phyloP scores from a whole-genome alignment of 495 filamentous ascomycete species.

The Oleoguttula mirabilis region DNA sequence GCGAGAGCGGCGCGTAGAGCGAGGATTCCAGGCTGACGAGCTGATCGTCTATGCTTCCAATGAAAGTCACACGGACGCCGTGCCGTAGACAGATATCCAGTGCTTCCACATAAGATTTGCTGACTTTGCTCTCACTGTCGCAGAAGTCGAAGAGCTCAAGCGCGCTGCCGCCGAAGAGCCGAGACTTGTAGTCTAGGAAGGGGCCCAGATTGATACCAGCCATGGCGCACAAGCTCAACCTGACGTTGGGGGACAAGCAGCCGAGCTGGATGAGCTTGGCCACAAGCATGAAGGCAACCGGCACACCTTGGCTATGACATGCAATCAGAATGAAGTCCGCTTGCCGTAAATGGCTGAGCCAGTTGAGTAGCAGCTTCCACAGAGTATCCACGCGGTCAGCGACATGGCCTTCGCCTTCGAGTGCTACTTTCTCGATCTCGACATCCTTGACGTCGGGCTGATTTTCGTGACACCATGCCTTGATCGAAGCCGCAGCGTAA shows the following conservation, averaged over 20 bases:
- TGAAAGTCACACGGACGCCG: constrained; percentile 69
- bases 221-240: constrained; percentile 80
- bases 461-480: constrained; percentile 58
- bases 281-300: constrained; percentile 85
- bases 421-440: constrained; percentile 76
- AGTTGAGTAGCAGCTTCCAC: constrained; percentile 89
- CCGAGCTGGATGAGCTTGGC: constrained; percentile 75
- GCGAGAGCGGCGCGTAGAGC: constrained; percentile 65
- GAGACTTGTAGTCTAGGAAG: constrained; percentile 73
- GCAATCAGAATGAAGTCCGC: constrained; percentile 84
- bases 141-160: constrained; percentile 90
- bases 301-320: constrained; percentile 91
- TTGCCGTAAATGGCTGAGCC: constrained; percentile 77
- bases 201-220: constrained; percentile 90
- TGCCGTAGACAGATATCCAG: constrained; percentile 59
- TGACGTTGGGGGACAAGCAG: constrained; percentile 51
- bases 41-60: constrained; percentile 94
- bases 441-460: constrained; percentile 43
- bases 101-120: constrained; percentile 65
- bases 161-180: constrained; percentile 74
- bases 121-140: constrained; percentile 63
- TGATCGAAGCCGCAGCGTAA: constrained; percentile 71
- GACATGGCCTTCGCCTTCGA: constrained; percentile 97
- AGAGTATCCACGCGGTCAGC: constrained; percentile 76
- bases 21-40: constrained; percentile 87